Evolutionary conservation across 2,329 filamentous ascomycete genomes (phyloP).

Genomic region (Colletotrichum brevisporum): DNA sequence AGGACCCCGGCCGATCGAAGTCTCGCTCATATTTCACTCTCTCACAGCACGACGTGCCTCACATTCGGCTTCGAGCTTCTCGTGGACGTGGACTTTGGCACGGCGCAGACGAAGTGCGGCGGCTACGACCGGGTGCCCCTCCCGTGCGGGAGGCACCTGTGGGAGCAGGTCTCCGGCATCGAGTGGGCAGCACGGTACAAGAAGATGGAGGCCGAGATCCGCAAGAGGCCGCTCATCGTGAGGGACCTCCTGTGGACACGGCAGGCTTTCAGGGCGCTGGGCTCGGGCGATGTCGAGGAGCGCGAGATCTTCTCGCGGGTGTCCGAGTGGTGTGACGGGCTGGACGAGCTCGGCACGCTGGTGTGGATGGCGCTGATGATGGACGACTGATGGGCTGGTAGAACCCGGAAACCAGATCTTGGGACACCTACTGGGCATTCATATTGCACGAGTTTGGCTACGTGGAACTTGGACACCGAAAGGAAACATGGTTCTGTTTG

Average conservation of each 20-base stretch:
- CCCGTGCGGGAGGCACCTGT: constrained; percentile 19
- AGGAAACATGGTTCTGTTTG: no score
- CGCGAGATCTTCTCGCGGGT: constrained; percentile 36
- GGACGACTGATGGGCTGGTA: constrained; percentile 39
- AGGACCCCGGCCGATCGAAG: no score
- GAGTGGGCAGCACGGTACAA: constrained; percentile 30
- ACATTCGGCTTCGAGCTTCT: constrained; percentile 28
- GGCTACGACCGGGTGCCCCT: constrained; percentile 18
- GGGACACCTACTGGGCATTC: no score
- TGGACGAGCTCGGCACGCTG: constrained; percentile 46
- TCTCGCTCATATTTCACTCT: not conserved
- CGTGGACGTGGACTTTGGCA: constrained; percentile 13
- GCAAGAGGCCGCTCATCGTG: constrained; percentile 13
- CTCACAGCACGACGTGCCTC: constrained; percentile 19
- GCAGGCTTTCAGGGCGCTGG: not conserved
- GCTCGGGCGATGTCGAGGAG: not conserved
- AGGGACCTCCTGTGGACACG: constrained; percentile 6
- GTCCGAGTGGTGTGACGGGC: constrained; percentile 45
- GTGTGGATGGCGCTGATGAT: constrained; percentile 50
- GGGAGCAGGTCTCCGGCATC: constrained; percentile 21
- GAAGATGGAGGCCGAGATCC: constrained; percentile 1
- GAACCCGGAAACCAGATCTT: no score
- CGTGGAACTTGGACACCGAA: no score
- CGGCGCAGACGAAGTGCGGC: not conserved
- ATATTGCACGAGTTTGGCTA: no score